These are phyloP conservation scores for Termitomyces sp. DNA, from an alignment of 768 basidiomycete species.

Conservation along the genomic window DNA sequence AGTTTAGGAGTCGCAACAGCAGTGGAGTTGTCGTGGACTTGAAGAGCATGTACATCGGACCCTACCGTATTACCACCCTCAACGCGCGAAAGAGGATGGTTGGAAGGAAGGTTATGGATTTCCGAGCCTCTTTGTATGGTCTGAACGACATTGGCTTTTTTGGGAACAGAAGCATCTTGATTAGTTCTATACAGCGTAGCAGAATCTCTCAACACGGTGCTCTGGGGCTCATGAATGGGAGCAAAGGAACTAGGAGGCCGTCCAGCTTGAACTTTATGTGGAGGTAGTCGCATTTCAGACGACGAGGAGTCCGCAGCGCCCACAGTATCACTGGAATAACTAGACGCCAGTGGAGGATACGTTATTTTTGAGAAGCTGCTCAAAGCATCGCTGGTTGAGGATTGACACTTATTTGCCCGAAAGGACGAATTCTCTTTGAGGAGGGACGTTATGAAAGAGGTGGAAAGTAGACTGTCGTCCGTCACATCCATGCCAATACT, in stretches of 20 bases:
- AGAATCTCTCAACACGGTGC: conserved; percentile 28
- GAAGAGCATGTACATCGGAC: conserved; percentile 1
- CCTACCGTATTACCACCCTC: background rate
- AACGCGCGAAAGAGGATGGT: background rate
- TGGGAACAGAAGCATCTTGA: conserved; percentile 17
- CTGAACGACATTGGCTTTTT: conserved; percentile 21
- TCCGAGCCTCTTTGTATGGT: conserved; percentile 11
- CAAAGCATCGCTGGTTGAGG: conserved; percentile 34
- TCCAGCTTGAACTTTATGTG: conserved; percentile 14
- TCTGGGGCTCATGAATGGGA: conserved; percentile 21
- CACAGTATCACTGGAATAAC: conserved; percentile 5
- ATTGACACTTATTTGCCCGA: conserved; percentile 23
- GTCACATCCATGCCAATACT: conserved; percentile 50
- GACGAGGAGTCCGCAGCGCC: background rate
- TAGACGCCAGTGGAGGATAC: conserved; percentile 38
- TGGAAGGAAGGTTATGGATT: conserved; percentile 13
- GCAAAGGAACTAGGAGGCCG: conserved; percentile 30
- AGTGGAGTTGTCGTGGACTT: background rate
- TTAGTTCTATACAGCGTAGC: conserved; percentile 33
- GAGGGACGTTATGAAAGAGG: conserved; percentile 56
- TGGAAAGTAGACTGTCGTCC: conserved; percentile 53
- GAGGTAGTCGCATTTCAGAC: conserved; percentile 2
- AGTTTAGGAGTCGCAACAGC: conserved; percentile 1
- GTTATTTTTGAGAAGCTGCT: conserved; percentile 52
- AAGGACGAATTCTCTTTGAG: conserved; percentile 38